Evolutionary conservation across 371 early-diverging fungal genomes (phyloP).

Genomic region (Conidiobolus incongruus): DNA sequence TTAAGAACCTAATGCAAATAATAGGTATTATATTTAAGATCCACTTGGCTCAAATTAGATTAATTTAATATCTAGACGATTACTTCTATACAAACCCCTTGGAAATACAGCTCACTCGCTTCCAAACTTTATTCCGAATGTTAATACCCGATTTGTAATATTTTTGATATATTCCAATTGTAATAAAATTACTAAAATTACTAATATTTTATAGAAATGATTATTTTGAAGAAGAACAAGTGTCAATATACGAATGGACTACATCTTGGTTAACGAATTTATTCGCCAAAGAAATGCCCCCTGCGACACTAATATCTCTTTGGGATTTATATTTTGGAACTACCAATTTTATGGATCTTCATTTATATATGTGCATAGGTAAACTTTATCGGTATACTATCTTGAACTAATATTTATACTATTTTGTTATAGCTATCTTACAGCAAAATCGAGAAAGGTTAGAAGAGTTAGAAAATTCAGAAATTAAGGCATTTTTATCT

Average conservation of each 20-base stretch:
- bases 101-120: slow-evolving; percentile 27
- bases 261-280: slow-evolving; percentile 69
- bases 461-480: slow-evolving; percentile 79
- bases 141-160: slow-evolving; percentile 43
- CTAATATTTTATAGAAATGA: slow-evolving; percentile 11
- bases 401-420: slow-evolving; percentile 4
- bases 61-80: background rate
- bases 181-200: too few relatives aligned
- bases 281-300: slow-evolving; percentile 56
- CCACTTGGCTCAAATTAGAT: background rate
- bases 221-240: slow-evolving; percentile 90
- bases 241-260: slow-evolving; percentile 72
- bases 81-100: slow-evolving; percentile 28
- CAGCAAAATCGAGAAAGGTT: slow-evolving; percentile 38
- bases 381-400: slow-evolving; percentile 6
- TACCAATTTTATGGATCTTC: slow-evolving; percentile 41
- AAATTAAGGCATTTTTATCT: slow-evolving; percentile 20
- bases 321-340: slow-evolving; percentile 73
- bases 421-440: slow-evolving; percentile 11
- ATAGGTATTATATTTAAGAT: slow-evolving; percentile 29
- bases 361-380: slow-evolving; percentile 55
- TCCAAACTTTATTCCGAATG: slow-evolving; percentile 51
- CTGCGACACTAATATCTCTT: slow-evolving; percentile 47
- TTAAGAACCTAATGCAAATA: slow-evolving; percentile 41
- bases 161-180: slow-evolving; percentile 8